Percentiles rank a stretch among this genome's conserved stretches.
phyloP scores from a whole-genome alignment of 169 alveolate genomes.

The Plasmodium malariae region DNA sequence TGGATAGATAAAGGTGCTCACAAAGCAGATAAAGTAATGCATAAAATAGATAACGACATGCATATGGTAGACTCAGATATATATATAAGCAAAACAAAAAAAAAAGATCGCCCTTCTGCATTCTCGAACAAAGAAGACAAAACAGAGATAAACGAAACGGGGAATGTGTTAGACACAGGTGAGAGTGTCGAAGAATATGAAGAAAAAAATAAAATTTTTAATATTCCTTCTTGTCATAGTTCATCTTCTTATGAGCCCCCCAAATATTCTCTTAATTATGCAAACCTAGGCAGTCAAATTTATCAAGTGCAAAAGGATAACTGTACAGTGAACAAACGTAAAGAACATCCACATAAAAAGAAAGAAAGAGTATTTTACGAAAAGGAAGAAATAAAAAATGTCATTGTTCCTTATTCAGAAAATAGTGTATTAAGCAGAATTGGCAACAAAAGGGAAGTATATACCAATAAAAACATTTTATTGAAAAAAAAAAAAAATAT shows the following conservation, averaged over 20 bases:
- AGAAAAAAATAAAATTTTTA: background rate
- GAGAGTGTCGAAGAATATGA: constrained; percentile 7
- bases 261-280: background rate
- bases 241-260: constrained; percentile 26
- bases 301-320: background rate
- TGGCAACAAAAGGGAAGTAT: background rate
- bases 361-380: constrained; percentile 4
- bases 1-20: too few relatives aligned
- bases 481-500: constrained; percentile 16
- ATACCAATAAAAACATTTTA: constrained; percentile 2
- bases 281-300: background rate
- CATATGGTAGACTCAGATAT: too few relatives aligned
- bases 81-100: too few relatives aligned
- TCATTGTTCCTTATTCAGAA: constrained; percentile 1
- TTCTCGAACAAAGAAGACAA: too few relatives aligned
- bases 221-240: constrained; percentile 19
- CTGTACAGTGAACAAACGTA: background rate
- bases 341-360: background rate
- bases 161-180: background rate
- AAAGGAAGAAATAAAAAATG: constrained; percentile 4
- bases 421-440: background rate
- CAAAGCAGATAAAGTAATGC: too few relatives aligned
- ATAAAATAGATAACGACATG: too few relatives aligned
- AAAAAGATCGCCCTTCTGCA: too few relatives aligned
- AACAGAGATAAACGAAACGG: too few relatives aligned